Evolutionary conservation across 495 filamentous ascomycete species (phyloP), one percentile per base, ranked within the genome.

Genomic region (Penicillium ochrochloron): DNA sequence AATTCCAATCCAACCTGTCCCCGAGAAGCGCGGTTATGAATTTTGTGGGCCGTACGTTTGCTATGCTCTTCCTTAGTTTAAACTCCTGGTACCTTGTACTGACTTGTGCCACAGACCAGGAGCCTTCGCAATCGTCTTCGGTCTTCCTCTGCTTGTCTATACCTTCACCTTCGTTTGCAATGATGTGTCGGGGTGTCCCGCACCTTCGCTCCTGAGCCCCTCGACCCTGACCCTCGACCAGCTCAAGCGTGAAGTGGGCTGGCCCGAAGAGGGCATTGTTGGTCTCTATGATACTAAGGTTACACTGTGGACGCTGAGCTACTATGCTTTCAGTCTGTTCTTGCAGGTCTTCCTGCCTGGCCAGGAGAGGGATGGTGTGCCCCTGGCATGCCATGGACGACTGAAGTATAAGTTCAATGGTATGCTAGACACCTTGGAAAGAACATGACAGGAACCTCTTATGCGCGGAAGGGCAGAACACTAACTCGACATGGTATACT

Each of bases 331-430:
- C 72, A 92, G 86, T 66, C 78, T 94, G 56, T 75, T 90, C 27
- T 75, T 97, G 57, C 88, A 96, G 74, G 80, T 87, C 44, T 77
- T 94, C 54, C 83, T 99, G 14, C 96, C 95, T 2, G 94, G 90
- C 8, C 81, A 88, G 52, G 89, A 89, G 66, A 80, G 80, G 0
- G 80, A 92, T 48, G 94, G 95, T 9, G 88, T 88, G 15, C 76
- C 86, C 66, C 77, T 98, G 67, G 77, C 80, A 5, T 86, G 84
- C 63, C 92, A 93, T 42, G 91, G 89, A 42, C 85, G 85, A 56
- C 78, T 95, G 59, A 93, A 89, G 73, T 98, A 98, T 77, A 91
- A 91, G 63, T 89, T 97, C 76, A 98, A 98, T 82, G 83, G 91
- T 95, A 75, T 61, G 80, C 66, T 53, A 57, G 53, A 15, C 19